A percentile compares a stretch with the other conserved stretches of the same genome.
Conservation (phyloP, 2,329 filamentous ascomycete species). For the Didymella arachidicola region DNA sequence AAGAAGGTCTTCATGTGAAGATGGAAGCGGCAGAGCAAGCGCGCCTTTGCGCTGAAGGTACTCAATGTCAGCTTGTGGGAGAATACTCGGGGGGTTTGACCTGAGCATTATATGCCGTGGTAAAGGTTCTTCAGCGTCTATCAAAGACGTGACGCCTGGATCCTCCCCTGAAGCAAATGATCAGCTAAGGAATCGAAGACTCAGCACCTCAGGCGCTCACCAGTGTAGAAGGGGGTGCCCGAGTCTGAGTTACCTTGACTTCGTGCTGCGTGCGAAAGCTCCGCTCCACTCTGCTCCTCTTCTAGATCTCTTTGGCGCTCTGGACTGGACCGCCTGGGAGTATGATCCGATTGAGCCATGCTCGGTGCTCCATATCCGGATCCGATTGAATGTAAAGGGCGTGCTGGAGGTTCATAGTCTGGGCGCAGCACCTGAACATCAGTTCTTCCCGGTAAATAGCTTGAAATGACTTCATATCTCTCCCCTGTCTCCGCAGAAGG, state of each 20-base stretch:
- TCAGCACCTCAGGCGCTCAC: not conserved
- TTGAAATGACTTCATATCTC: no score
- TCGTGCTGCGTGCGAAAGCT: slow-evolving; percentile 14
- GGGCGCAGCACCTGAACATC: not conserved
- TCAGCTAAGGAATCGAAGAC: not conserved
- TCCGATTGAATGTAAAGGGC: not conserved
- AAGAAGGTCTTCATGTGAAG: slow-evolving; percentile 12
- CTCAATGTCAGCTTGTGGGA: slow-evolving; percentile 10
- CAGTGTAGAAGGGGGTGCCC: slow-evolving; percentile 19
- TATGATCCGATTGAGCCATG: not conserved
- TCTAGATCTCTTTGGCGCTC: slow-evolving; percentile 16
- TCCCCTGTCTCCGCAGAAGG: not conserved
- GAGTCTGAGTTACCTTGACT: slow-evolving; percentile 6
- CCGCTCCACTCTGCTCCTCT: slow-evolving; percentile 20
- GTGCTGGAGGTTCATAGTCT: not conserved
- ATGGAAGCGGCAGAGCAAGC: not conserved
- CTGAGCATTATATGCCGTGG: slow-evolving; percentile 16
- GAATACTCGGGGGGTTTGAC: not conserved
- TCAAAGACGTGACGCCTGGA: slow-evolving; percentile 13
- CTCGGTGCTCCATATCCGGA: not conserved
- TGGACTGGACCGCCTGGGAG: not conserved
- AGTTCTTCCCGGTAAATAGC: not conserved
- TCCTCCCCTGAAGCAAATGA: slow-evolving; percentile 8
- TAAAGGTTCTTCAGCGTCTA: slow-evolving; percentile 9
- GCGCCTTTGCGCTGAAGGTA: slow-evolving; percentile 15